These are phyloP conservation scores for Fusarium euwallaceae DNA, from an alignment of 2,329 filamentous ascomycete species.

Conservation along the genomic window DNA sequence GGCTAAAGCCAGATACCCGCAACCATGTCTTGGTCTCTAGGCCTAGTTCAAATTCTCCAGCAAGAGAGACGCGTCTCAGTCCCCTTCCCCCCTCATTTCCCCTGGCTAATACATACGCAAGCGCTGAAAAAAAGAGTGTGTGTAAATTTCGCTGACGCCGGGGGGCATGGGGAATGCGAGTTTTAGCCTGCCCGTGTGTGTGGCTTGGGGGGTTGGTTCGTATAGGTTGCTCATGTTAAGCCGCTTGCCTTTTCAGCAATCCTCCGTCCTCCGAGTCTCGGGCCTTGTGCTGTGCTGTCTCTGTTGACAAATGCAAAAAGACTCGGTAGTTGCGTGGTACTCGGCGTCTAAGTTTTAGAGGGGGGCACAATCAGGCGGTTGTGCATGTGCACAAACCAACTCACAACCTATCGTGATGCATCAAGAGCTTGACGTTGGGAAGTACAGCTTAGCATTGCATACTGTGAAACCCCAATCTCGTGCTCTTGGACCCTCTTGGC, in stretches of 20 bases:
- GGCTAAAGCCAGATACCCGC: slow-evolving; percentile 24
- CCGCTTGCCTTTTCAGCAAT: not conserved
- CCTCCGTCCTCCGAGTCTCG: slow-evolving; percentile 1
- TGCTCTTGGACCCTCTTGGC: slow-evolving; percentile 17
- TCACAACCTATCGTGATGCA: not conserved
- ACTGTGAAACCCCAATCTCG: slow-evolving; percentile 18
- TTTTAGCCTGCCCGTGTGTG: slow-evolving; percentile 15
- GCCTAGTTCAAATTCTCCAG: slow-evolving; percentile 9
- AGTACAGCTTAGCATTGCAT: slow-evolving; percentile 18
- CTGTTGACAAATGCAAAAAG: not conserved
- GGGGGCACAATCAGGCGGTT: not conserved
- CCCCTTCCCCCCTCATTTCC: slow-evolving; percentile 16
- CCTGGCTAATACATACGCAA: slow-evolving; percentile 8
- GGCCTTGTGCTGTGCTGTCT: not conserved
- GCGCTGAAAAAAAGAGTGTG: not conserved
- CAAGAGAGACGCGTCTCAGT: slow-evolving; percentile 23
- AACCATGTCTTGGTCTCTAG: slow-evolving; percentile 22
- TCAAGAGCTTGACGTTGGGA: not conserved
- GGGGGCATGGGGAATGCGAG: slow-evolving; percentile 11
- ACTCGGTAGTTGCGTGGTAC: not conserved
- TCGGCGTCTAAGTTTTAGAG: slow-evolving; percentile 8
- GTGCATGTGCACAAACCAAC: not conserved
- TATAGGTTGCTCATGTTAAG: slow-evolving; percentile 5
- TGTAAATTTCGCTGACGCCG: not conserved
- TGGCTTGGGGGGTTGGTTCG: slow-evolving; percentile 3